These are phyloP conservation scores for Apiospora sp. DNA, from an alignment of 2,329 filamentous ascomycete species.

Conservation along the genomic window DNA sequence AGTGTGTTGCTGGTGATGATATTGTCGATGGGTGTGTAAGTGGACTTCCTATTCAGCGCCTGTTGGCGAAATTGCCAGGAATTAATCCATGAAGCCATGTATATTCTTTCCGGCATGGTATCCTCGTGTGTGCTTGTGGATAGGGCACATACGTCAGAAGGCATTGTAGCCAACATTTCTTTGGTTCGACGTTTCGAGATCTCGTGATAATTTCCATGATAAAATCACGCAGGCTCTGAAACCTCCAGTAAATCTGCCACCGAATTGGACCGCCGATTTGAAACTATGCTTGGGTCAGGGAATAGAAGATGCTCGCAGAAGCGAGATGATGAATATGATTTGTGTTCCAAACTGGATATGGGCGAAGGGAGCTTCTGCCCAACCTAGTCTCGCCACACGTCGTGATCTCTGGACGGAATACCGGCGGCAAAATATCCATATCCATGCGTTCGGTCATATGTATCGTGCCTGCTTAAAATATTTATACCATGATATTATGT, in stretches of 20 bases:
- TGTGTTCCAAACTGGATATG: background rate
- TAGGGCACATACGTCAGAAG: background rate
- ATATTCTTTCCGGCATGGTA: background rate
- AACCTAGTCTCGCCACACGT: background rate
- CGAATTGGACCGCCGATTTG: background rate
- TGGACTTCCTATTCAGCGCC: background rate
- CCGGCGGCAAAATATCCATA: background rate
- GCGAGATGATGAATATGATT: background rate
- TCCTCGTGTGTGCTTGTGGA: background rate
- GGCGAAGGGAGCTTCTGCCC: background rate
- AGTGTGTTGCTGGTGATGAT: background rate
- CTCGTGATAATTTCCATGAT: background rate
- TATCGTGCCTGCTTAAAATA: background rate
- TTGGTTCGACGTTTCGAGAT: background rate
- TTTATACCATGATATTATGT: no score
- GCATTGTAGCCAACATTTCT: background rate
- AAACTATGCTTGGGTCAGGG: background rate
- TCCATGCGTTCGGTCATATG: background rate
- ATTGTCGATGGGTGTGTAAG: background rate
- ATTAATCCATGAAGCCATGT: background rate
- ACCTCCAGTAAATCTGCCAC: background rate
- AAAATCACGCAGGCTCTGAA: background rate
- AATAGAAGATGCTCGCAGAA: background rate
- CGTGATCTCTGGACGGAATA: background rate
- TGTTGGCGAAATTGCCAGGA: background rate